Percentiles rank a stretch among this genome's conserved stretches.
phyloP scores from a whole-genome alignment of 495 filamentous ascomycete genomes.

The Entonaema liquescens region DNA sequence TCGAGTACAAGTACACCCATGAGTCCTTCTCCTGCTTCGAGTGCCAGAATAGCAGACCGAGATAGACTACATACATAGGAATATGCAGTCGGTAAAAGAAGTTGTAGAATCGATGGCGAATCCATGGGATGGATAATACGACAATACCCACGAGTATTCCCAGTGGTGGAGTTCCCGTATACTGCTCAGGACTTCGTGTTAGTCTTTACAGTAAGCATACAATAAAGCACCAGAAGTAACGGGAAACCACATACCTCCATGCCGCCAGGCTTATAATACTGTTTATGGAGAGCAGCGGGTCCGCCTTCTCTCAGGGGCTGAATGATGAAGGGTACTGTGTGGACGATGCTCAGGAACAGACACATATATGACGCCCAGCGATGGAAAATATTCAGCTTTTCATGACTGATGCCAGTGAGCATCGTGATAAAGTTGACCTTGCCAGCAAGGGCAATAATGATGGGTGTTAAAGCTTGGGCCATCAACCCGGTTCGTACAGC shows the following conservation, averaged over 20 bases:
- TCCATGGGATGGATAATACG: constrained; percentile 45
- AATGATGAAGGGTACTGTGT: constrained; percentile 65
- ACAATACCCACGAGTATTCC: constrained; percentile 47
- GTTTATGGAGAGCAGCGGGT: constrained; percentile 26
- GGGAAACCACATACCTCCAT: constrained; percentile 30
- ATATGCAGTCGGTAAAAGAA: constrained; percentile 75
- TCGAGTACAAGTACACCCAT: constrained; percentile 80
- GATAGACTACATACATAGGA: constrained; percentile 69
- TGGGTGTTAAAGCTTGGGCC: constrained; percentile 59
- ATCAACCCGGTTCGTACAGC: constrained; percentile 62
- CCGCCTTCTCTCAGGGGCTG: constrained; percentile 43
- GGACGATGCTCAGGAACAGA: constrained; percentile 60
- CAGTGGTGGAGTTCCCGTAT: constrained; percentile 49
- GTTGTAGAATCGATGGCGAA: constrained; percentile 64
- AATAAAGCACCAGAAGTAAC: not conserved
- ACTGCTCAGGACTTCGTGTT: constrained; percentile 24
- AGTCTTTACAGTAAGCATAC: not conserved
- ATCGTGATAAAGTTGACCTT: constrained; percentile 57
- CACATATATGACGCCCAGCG: constrained; percentile 61
- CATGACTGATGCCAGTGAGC: constrained; percentile 64
- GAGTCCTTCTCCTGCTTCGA: constrained; percentile 76
- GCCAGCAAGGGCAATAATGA: constrained; percentile 55
- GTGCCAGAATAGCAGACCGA: constrained; percentile 83
- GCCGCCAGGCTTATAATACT: constrained; percentile 43
- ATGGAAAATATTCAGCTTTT: constrained; percentile 64